Percentiles rank a stretch among this genome's conserved stretches.
phyloP scores from a whole-genome alignment of 371 early-diverging fungal species.

The Mortierella sp. region DNA sequence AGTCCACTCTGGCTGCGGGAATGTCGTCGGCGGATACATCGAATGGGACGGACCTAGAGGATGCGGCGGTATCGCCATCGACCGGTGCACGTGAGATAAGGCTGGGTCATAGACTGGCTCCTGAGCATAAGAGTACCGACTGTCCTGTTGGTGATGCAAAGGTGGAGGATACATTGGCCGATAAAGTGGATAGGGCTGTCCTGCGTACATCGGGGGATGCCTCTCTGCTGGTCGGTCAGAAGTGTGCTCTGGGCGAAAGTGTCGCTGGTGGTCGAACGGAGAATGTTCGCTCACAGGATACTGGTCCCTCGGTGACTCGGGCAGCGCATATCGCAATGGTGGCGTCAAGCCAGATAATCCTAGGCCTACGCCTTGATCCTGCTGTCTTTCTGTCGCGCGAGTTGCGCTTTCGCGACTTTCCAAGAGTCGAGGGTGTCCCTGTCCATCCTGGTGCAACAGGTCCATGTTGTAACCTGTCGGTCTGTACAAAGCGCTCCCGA shows the following conservation, averaged over 20 bases:
- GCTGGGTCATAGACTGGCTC: not conserved
- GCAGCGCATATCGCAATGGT: not conserved
- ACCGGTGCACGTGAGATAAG: not conserved
- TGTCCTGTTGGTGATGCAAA: not conserved
- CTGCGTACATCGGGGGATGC: too few species aligned
- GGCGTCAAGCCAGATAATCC: not conserved
- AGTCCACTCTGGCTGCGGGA: not conserved
- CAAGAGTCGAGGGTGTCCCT: not conserved
- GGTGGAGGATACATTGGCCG: not conserved
- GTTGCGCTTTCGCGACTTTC: not conserved
- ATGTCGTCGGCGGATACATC: not conserved
- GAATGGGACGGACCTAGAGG: not conserved
- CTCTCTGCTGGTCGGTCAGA: not conserved
- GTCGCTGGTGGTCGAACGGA: not conserved
- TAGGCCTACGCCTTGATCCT: not conserved
- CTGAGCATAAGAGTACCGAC: not conserved
- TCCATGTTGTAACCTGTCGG: not conserved
- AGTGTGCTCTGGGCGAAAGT: not conserved
- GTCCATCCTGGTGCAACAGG: constrained; percentile 23
- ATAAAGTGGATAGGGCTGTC: not conserved
- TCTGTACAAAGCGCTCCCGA: not conserved
- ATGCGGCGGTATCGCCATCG: not conserved
- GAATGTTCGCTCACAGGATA: not conserved
- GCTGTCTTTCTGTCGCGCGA: not conserved
- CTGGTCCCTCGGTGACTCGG: not conserved